These are phyloP conservation scores for Ascoidea rubescens DNA, from an alignment of 805 yeast species.

Conservation along the genomic window DNA sequence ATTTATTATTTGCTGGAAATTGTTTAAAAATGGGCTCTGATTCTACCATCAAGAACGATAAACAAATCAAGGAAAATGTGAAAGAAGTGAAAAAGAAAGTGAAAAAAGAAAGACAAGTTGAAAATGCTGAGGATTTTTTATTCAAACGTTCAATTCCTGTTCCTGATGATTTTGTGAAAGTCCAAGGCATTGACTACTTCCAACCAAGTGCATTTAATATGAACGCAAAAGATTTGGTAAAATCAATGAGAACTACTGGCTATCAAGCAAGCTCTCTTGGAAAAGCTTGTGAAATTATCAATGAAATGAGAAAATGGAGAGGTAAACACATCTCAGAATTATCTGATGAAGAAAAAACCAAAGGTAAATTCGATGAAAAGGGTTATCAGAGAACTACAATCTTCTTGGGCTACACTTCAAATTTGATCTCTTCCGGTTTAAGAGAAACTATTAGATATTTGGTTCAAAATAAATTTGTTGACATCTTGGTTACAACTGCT, in stretches of 20 bases:
- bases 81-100: background rate
- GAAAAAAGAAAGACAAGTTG: conserved; percentile 32
- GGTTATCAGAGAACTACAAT: conserved; percentile 81
- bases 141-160: conserved; percentile 76
- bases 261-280: conserved; percentile 87
- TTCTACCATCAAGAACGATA: background rate
- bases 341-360: conserved; percentile 48
- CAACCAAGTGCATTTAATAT: conserved; percentile 61
- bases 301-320: conserved; percentile 88
- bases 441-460: conserved; percentile 81
- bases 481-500: conserved; percentile 92
- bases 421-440: conserved; percentile 86
- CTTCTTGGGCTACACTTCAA: conserved; percentile 93
- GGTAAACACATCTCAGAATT: conserved; percentile 62
- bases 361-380: conserved; percentile 64
- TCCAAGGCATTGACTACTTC: conserved; percentile 83
- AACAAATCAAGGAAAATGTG: background rate
- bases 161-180: conserved; percentile 65
- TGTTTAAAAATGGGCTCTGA: background rate
- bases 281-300: conserved; percentile 82
- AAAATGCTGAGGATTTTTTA: conserved; percentile 81
- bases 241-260: conserved; percentile 89
- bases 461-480: conserved; percentile 88
- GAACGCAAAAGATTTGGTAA: conserved; percentile 65
- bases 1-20: too few relatives aligned